Conservation (phyloP, 306 rosid genomes). For the Cucurbita moschata region DNA sequence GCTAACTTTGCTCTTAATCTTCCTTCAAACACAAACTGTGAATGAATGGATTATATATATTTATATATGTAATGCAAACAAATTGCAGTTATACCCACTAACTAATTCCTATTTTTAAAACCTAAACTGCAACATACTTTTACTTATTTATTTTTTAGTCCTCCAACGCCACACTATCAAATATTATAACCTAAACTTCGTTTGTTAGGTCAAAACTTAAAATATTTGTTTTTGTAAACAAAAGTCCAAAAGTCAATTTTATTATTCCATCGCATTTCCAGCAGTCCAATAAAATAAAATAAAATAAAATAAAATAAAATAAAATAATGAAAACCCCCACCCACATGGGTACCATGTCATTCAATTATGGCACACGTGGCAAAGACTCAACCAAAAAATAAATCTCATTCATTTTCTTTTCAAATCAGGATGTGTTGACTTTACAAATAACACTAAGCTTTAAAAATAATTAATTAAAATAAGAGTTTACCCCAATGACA, state of each 20-base stretch:
- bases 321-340: neutral
- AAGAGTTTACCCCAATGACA: too few species aligned
- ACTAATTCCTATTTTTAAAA: neutral
- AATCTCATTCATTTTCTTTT: too few species aligned
- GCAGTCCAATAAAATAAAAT: neutral
- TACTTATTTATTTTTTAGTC: neutral
- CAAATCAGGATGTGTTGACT: too few species aligned
- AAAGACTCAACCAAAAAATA: too few species aligned
- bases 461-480: too few species aligned
- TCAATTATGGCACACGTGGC: neutral
- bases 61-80: neutral
- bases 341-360: neutral
- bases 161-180: neutral
- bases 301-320: neutral
- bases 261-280: neutral
- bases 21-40: neutral
- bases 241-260: neutral
- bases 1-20: neutral
- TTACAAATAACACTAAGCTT: too few species aligned
- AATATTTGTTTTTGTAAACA: neutral
- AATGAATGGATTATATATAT: neutral
- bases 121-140: neutral
- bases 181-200: neutral
- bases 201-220: neutral
- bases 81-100: neutral